Evolutionary conservation across 805 yeast species (phyloP).

Genomic region (Yarrowia keelungensis): DNA sequence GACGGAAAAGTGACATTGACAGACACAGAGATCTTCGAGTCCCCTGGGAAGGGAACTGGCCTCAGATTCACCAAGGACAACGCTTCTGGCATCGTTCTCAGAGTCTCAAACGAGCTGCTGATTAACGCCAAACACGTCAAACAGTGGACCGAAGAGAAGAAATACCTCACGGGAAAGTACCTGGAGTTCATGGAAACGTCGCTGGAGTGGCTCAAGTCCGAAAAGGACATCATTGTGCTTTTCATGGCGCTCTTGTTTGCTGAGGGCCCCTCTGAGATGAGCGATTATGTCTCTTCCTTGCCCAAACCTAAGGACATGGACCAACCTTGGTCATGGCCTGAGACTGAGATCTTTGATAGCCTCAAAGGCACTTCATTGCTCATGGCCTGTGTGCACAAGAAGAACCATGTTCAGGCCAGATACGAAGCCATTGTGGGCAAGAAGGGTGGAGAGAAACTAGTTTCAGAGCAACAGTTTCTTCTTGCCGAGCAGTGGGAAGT

Average conservation of each 20-base stretch:
- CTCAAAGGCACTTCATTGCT: constrained; percentile 45
- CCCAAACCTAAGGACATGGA: constrained; percentile 46
- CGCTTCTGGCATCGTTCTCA: constrained; percentile 26
- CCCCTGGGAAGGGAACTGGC: constrained; percentile 20
- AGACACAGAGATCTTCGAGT: constrained; percentile 9
- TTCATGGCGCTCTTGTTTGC: constrained; percentile 37
- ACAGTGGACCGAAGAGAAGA: constrained; percentile 29
- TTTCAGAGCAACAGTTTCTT: constrained; percentile 36
- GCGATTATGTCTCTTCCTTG: constrained; percentile 42
- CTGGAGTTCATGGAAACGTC: constrained; percentile 29
- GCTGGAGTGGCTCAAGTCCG: constrained; percentile 33
- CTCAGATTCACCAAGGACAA: constrained; percentile 20
- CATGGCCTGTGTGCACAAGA: constrained; percentile 45
- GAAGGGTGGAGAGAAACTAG: constrained; percentile 12
- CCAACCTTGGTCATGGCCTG: constrained; percentile 48
- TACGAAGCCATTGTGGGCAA: constrained; percentile 43
- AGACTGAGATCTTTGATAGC: constrained; percentile 43
- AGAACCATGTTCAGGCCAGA: constrained; percentile 42
- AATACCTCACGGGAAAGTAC: constrained; percentile 31
- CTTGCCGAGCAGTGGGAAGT: constrained; percentile 51
- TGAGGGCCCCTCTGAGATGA: constrained; percentile 42
- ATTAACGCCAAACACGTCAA: constrained; percentile 39
- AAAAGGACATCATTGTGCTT: constrained; percentile 39
- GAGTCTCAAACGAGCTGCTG: constrained; percentile 39
- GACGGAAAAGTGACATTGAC: constrained; percentile 22